Percentiles rank a stretch among this genome's conserved stretches.
Conservation (phyloP, 768 basidiomycete genomes). For the Boletales sp. region DNA sequence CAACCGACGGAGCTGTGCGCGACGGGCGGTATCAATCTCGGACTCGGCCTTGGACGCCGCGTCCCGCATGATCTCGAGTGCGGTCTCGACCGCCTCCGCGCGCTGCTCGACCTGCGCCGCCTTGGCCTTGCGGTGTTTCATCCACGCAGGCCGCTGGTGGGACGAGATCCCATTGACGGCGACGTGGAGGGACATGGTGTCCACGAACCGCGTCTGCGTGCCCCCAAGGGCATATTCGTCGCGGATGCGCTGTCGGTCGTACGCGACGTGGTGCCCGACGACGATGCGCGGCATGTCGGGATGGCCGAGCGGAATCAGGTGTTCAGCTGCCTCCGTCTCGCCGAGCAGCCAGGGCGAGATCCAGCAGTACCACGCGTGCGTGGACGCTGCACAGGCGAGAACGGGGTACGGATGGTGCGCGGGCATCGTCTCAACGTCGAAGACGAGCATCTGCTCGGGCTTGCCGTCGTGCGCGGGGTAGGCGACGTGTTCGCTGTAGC, state of each 20-base stretch:
- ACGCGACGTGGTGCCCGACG: conserved; percentile 94
- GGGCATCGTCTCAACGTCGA: conserved; percentile 94
- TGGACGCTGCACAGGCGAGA: conserved; percentile 84
- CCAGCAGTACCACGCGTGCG: conserved; percentile 92
- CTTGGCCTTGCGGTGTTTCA: conserved; percentile 75
- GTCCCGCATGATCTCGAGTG: conserved; percentile 50
- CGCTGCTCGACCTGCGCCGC: conserved; percentile 49
- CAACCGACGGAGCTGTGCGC: conserved; percentile 38
- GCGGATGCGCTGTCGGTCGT: conserved; percentile 77
- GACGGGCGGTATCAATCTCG: conserved; percentile 39
- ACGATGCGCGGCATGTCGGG: conserved; percentile 55
- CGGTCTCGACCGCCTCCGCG: conserved; percentile 61
- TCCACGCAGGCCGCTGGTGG: conserved; percentile 92
- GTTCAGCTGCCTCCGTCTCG: conserved; percentile 50
- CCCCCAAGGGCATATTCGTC: conserved; percentile 78
- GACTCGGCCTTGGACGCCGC: conserved; percentile 31
- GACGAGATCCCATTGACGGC: conserved; percentile 93
- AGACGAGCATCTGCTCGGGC: conserved; percentile 72
- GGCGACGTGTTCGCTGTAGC: conserved; percentile 68
- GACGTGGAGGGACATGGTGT: conserved; percentile 94
- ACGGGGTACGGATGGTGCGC: conserved; percentile 76
- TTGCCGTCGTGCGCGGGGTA: conserved; percentile 61
- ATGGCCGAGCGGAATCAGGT: conserved; percentile 74
- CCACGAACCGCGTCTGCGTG: conserved; percentile 77
- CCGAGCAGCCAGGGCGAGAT: conserved; percentile 89